Evolutionary conservation across 306 rosid species (phyloP).

Genomic region (Fagus crenata): DNA sequence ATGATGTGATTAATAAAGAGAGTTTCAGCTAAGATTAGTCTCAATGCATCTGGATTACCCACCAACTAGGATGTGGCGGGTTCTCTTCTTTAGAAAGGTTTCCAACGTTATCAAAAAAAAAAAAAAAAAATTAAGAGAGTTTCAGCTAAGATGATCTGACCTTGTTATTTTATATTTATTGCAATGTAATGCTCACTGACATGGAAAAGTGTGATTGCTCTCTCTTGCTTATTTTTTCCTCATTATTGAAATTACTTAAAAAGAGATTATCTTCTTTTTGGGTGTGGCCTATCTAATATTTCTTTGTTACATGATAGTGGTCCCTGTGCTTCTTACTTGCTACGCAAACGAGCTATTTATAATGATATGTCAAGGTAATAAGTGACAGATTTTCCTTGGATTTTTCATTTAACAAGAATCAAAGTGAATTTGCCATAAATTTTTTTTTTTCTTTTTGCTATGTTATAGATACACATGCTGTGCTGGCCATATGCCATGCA

Average conservation of each 20-base stretch:
- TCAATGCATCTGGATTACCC: too few species aligned
- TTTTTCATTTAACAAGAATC: conserved; percentile 8
- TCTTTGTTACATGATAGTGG: conserved; percentile 47
- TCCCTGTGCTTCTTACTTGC: conserved; percentile 80
- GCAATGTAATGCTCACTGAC: not conserved
- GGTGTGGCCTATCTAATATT: conserved; percentile 5
- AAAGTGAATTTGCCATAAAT: conserved; percentile 8
- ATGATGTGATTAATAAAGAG: not conserved
- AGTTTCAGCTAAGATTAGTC: not conserved
- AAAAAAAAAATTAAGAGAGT: not conserved
- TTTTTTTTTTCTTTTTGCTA: conserved; percentile 13
- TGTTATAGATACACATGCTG: conserved; percentile 73
- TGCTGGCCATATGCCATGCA: conserved; percentile 96
- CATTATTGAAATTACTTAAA: not conserved
- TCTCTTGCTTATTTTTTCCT: not conserved
- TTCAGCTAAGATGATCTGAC: not conserved
- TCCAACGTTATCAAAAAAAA: too few species aligned
- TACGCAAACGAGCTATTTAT: conserved; percentile 81
- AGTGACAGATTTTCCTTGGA: not conserved
- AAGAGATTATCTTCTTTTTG: not conserved
- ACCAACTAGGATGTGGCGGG: too few species aligned
- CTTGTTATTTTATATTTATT: not conserved
- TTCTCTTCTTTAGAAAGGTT: too few species aligned
- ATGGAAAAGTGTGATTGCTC: not conserved
- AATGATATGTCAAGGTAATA: conserved; percentile 86